These are phyloP conservation scores for Rhizopus delemar DNA, from an alignment of 371 early-diverging fungal species.

Conservation along the genomic window DNA sequence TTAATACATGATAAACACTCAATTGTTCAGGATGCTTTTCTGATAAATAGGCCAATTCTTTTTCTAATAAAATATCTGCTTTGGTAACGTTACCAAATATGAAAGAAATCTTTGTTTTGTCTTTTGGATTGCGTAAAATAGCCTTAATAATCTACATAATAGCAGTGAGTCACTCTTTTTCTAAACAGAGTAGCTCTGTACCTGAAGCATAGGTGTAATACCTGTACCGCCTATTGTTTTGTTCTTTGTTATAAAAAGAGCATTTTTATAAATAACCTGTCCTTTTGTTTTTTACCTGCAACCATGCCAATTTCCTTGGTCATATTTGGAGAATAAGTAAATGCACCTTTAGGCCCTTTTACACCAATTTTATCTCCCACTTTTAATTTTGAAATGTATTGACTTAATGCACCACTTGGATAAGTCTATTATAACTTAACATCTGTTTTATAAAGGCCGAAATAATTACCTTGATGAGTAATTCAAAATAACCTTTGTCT, in stretches of 20 bases:
- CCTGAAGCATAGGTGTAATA: conserved; percentile 91
- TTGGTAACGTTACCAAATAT: conserved; percentile 23
- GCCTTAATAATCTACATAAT: conserved; percentile 64
- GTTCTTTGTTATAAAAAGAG: not conserved
- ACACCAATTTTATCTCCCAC: conserved; percentile 77
- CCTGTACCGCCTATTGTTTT: conserved; percentile 67
- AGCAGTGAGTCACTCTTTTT: not conserved
- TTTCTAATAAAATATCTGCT: conserved; percentile 66
- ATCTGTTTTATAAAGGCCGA: too few relatives aligned
- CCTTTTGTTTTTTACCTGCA: conserved; percentile 55
- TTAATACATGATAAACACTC: conserved; percentile 77
- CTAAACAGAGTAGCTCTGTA: conserved; percentile 19
- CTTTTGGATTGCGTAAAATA: conserved; percentile 65
- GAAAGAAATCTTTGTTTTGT: conserved; percentile 24
- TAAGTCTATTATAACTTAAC: conserved; percentile 57
- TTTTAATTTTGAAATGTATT: conserved; percentile 60
- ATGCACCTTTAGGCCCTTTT: conserved; percentile 88
- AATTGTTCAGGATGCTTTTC: conserved; percentile 73
- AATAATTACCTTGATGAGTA: conserved; percentile 78
- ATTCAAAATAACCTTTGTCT: conserved; percentile 80
- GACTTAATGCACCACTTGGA: conserved; percentile 76
- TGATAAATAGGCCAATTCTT: conserved; percentile 73
- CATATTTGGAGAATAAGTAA: conserved; percentile 81
- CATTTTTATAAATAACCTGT: conserved; percentile 8
- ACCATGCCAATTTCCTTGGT: conserved; percentile 84